Evolutionary conservation across 2,329 filamentous ascomycete genomes (phyloP).

Genomic region (Pseudogymnoascus sp.): DNA sequence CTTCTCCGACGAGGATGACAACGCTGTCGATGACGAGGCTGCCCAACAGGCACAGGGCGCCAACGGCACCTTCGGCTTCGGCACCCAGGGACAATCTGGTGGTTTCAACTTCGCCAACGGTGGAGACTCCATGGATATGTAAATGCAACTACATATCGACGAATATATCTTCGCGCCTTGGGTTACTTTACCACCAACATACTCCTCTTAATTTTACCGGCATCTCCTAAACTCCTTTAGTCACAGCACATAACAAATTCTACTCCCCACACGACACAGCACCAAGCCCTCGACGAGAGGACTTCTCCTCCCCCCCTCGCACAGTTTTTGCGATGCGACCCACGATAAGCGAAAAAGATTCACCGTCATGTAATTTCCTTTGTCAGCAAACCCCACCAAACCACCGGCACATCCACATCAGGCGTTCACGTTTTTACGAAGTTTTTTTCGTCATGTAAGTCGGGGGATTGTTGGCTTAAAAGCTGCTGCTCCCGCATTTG

Average conservation of each 20-base stretch:
- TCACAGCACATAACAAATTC: slow-evolving; percentile 8
- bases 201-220: slow-evolving; percentile 15
- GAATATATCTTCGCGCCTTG: not conserved
- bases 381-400: slow-evolving; percentile 16
- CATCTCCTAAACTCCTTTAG: slow-evolving; percentile 18
- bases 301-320: slow-evolving; percentile 16
- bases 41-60: slow-evolving; percentile 56
- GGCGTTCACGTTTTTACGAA: slow-evolving; percentile 20
- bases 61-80: slow-evolving; percentile 73
- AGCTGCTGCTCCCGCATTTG: slow-evolving; percentile 9
- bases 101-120: slow-evolving; percentile 88
- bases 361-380: slow-evolving; percentile 30
- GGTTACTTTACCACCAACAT: slow-evolving; percentile 12
- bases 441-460: slow-evolving; percentile 13
- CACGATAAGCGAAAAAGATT: slow-evolving; percentile 29
- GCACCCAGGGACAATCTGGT: slow-evolving; percentile 57
- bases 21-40: slow-evolving; percentile 62
- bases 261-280: slow-evolving; percentile 11
- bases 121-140: slow-evolving; percentile 68
- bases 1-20: slow-evolving; percentile 96
- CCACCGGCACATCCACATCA: slow-evolving; percentile 23
- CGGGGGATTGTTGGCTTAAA: slow-evolving; percentile 17
- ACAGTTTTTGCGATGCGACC: slow-evolving; percentile 24
- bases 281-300: slow-evolving; percentile 15
- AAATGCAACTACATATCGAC: slow-evolving; percentile 28